Evolutionary conservation across 108 stramenopile species (phyloP).

Genomic region (Pseudonitzschia multiseries): DNA sequence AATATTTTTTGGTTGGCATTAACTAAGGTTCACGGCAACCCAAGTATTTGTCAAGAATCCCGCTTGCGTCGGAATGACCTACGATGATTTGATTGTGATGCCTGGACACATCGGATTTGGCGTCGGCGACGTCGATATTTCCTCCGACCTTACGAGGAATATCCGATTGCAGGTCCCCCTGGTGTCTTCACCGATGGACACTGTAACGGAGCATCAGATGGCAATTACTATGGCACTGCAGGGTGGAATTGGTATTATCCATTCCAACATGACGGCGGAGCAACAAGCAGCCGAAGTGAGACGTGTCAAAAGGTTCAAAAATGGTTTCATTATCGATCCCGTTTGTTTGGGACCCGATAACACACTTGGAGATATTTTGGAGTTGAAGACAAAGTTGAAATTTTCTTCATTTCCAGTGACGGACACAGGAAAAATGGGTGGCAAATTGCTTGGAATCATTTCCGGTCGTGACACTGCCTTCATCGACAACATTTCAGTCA

Average conservation of each 20-base stretch:
- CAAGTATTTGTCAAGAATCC: slow-evolving; percentile 81
- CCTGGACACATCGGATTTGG: slow-evolving; percentile 95
- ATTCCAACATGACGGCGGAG: slow-evolving; percentile 94
- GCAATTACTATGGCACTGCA: slow-evolving; percentile 99
- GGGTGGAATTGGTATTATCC: slow-evolving; percentile 99
- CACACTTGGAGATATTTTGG: slow-evolving; percentile 89
- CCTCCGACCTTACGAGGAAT: slow-evolving; percentile 86
- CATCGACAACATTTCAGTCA: slow-evolving; percentile 78
- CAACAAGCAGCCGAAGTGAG: slow-evolving; percentile 92
- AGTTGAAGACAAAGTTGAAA: slow-evolving; percentile 77
- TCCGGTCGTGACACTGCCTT: slow-evolving; percentile 97
- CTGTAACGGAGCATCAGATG: slow-evolving; percentile 95
- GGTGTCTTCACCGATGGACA: slow-evolving; percentile 99
- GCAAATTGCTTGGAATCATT: slow-evolving; percentile 95
- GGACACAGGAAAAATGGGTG: slow-evolving; percentile 95
- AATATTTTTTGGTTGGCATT: background rate
- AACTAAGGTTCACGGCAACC: slow-evolving; percentile 68
- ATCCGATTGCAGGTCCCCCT: slow-evolving; percentile 93
- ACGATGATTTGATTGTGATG: slow-evolving; percentile 99
- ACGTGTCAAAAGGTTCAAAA: slow-evolving; percentile 98
- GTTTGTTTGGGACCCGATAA: slow-evolving; percentile 89
- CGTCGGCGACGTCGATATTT: slow-evolving; percentile 92
- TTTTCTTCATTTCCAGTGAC: slow-evolving; percentile 99
- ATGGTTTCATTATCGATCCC: slow-evolving; percentile 99
- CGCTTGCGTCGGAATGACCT: slow-evolving; percentile 92